phyloP scores from a whole-genome alignment of 2,329 filamentous ascomycete species.

The Arthrobotrys musiformis region DNA sequence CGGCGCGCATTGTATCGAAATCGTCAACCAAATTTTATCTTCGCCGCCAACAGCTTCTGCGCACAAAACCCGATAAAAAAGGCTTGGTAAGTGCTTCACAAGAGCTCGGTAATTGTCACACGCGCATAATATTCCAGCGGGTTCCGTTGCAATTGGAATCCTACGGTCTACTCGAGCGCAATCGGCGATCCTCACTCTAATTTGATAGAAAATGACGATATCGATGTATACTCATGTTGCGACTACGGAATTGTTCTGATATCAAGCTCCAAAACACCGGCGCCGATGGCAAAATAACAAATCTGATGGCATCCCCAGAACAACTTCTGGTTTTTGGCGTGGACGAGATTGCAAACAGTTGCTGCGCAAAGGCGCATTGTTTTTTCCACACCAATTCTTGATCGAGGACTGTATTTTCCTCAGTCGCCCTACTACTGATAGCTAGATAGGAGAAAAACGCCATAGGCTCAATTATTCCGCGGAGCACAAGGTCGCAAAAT shows the following conservation, averaged over 20 bases:
- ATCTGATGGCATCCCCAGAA: background rate
- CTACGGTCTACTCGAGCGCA: constrained; percentile 1
- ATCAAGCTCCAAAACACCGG: background rate
- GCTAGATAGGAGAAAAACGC: too few relatives aligned
- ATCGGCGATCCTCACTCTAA: background rate
- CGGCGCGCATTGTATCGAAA: constrained; percentile 2
- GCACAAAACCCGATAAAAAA: constrained; percentile 10
- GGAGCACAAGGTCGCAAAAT: background rate
- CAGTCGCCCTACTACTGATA: background rate
- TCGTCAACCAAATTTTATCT: background rate
- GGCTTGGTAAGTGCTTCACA: background rate
- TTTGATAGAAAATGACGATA: background rate
- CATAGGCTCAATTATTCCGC: background rate
- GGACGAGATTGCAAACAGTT: background rate
- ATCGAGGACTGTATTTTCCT: background rate
- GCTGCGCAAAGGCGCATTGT: background rate
- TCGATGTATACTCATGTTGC: background rate
- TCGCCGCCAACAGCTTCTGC: background rate
- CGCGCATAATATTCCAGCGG: background rate
- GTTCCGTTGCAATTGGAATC: background rate
- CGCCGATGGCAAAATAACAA: background rate
- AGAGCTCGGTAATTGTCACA: constrained; percentile 1
- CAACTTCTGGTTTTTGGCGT: background rate
- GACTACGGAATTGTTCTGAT: background rate
- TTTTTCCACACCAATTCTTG: background rate